phyloP scores from a whole-genome alignment of 2,329 filamentous ascomycete species.

The Tympanopsis confertula region DNA sequence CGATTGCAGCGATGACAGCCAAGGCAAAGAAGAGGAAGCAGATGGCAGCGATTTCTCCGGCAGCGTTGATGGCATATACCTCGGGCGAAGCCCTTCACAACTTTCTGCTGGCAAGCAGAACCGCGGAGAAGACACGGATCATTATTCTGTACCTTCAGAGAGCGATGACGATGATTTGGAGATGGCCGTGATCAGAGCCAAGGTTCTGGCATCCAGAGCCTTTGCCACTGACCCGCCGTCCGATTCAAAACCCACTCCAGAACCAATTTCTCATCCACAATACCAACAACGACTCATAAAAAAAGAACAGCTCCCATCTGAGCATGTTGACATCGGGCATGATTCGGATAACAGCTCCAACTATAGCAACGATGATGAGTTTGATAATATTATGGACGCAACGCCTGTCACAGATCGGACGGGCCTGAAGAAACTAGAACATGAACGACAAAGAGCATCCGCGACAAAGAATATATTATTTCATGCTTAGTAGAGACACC shows the following conservation, averaged over 20 bases:
- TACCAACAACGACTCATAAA: constrained; percentile 29
- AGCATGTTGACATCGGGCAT: constrained; percentile 57
- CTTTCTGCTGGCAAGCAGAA: constrained; percentile 18
- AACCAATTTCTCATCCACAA: constrained; percentile 50
- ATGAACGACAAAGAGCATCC: constrained; percentile 23
- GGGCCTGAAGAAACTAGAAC: constrained; percentile 48
- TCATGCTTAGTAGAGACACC: not conserved
- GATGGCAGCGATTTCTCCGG: constrained; percentile 30
- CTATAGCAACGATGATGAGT: constrained; percentile 63
- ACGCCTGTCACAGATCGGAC: constrained; percentile 79
- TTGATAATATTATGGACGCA: constrained; percentile 86
- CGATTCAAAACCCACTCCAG: constrained; percentile 40
- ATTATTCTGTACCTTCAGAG: constrained; percentile 67
- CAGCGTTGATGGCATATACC: constrained; percentile 44
- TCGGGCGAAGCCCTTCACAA: constrained; percentile 37
- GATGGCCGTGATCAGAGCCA: constrained; percentile 84
- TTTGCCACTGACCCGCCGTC: constrained; percentile 41
- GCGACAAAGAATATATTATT: not conserved
- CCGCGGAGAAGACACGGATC: constrained; percentile 43
- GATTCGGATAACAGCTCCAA: constrained; percentile 54
- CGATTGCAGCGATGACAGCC: constrained; percentile 29
- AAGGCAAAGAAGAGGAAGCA: constrained; percentile 31
- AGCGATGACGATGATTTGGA: constrained; percentile 69
- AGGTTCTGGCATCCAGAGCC: constrained; percentile 78
- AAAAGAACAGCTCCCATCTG: constrained; percentile 18